Base-by-base conservation (phyloP, 1,284 basidiomycete species). In the Trichosporon coremiiforme region DNA sequence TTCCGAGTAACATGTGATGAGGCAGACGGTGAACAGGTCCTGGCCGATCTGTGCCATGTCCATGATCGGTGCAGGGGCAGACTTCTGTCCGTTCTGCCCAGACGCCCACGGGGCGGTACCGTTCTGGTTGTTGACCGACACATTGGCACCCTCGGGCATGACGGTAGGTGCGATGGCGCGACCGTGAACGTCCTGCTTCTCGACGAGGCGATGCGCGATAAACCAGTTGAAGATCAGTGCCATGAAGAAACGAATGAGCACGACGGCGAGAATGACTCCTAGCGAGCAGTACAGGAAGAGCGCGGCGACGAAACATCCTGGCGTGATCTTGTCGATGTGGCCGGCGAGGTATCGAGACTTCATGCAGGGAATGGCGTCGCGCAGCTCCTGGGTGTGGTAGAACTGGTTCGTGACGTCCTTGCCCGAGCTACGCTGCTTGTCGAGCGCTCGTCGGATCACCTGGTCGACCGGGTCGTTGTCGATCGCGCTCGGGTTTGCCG, bases 1-100 rank as follows among this genome's bases (percentile, higher is more conserved):
- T 84, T 99, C 97, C 0, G 95, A 98, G 81, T 99, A 99, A 79
- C 95, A 98, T 0, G 97, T 99, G 15, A 99, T 92, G 62, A 99
- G 87, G 82, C 95, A 98, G 50, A 98, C 90, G 1, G 93, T 91
- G 80, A 96, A 99, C 20, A 98, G 88, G 80, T 99, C 96, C 6
- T 92, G 88, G 22, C 95, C 95, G 75, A 97, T 96, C 75, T 93
- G 90, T 0, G 93, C 88, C 68, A 96, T 86, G 73, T 88, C 90
- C 86, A 95, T 89, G 72, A 93, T 85, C 4, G 91, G 89, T 69
- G 87, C 83, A 2, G 87, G 79, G 50, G 80, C 75, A 64, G 87
- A 85, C 25, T 68, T 64, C 45, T 45, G 45, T 20, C 20, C 47
- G 20, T 67, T 25, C 29, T 60, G 35, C 2, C 65, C 65, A 13